phyloP scores from a whole-genome alignment of 495 filamentous ascomycete genomes.

The Neurospora sp. region DNA sequence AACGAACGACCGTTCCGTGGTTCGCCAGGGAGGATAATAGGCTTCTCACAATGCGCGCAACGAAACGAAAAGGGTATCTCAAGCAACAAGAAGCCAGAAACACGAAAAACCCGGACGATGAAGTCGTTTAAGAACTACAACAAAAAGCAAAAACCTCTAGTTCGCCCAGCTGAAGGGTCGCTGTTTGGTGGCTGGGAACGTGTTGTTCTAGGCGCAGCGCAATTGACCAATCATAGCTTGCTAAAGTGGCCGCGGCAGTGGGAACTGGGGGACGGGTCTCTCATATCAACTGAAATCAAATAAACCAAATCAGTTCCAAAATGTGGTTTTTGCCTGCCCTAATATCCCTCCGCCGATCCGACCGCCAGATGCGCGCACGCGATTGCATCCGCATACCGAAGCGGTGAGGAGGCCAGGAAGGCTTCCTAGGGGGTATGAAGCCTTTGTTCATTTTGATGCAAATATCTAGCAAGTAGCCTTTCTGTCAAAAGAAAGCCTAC shows the following conservation, averaged over 20 bases:
- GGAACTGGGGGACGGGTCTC: not conserved
- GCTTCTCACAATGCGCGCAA: not conserved
- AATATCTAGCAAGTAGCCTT: too few species aligned
- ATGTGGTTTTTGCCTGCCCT: not conserved
- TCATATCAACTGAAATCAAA: not conserved
- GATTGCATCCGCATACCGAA: not conserved
- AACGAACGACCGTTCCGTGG: not conserved
- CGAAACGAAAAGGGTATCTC: not conserved
- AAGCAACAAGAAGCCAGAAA: not conserved
- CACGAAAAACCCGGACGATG: not conserved
- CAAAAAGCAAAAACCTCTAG: not conserved
- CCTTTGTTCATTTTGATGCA: too few species aligned
- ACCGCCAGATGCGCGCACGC: not conserved
- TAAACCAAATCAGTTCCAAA: not conserved
- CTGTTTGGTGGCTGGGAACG: not conserved
- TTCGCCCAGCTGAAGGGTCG: not conserved
- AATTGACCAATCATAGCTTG: not conserved
- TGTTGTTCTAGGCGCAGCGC: not conserved
- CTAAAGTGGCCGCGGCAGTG: not conserved
- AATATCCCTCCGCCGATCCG: not conserved
- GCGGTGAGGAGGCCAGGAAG: too few species aligned
- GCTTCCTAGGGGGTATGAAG: too few species aligned
- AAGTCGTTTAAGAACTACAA: not conserved
- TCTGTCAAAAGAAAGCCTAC: too few species aligned
- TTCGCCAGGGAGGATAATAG: not conserved